phyloP scores from a whole-genome alignment of 139 green algal species.

The Parachlorella kessleri region DNA sequence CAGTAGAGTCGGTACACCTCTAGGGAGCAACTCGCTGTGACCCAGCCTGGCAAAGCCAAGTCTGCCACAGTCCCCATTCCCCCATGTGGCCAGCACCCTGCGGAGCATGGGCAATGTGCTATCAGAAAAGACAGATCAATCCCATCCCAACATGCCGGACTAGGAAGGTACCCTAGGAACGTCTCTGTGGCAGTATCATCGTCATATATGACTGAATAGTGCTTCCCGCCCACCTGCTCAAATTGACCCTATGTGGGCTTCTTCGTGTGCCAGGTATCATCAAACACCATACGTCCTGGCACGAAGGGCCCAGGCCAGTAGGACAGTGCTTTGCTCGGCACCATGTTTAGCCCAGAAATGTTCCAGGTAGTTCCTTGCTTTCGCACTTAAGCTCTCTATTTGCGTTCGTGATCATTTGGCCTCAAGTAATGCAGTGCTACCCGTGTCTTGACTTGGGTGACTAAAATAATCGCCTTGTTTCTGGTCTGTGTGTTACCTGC shows the following conservation, averaged over 20 bases:
- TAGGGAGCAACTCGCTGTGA: slow-evolving; percentile 15
- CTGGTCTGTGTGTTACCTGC: no score
- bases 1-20: slow-evolving; percentile 29
- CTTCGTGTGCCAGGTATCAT: no score
- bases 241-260: no score
- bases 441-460: slow-evolving; percentile 23
- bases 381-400: not conserved
- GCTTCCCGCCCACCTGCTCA: no score
- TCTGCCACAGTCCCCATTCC: slow-evolving; percentile 35
- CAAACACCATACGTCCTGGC: no score
- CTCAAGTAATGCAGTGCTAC: slow-evolving; percentile 19
- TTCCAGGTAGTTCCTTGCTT: not conserved
- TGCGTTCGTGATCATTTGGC: slow-evolving; percentile 5
- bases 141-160: not conserved
- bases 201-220: not conserved
- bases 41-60: slow-evolving; percentile 16
- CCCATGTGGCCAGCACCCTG: slow-evolving; percentile 42
- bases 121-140: not conserved
- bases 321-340: not conserved
- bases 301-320: no score
- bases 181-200: not conserved
- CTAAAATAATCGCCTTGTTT: no score
- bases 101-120: slow-evolving; percentile 7
- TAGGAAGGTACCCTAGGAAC: not conserved
- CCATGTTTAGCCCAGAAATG: not conserved